phyloP scores from a whole-genome alignment of 371 early-diverging fungal genomes.

The Mucor circinelloides region DNA sequence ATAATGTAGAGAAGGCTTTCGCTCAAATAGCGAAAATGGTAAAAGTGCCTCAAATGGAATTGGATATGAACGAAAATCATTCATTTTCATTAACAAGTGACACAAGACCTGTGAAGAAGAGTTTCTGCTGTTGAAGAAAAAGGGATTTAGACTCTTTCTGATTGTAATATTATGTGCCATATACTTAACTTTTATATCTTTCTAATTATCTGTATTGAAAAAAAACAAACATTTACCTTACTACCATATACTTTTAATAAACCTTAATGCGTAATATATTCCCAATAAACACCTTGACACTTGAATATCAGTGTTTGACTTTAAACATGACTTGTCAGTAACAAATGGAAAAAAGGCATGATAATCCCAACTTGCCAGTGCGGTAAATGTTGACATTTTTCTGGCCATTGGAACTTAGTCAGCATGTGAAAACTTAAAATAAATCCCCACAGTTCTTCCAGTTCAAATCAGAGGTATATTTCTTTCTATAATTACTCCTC shows the following conservation, averaged over 20 bases:
- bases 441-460: not conserved
- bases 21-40: constrained; percentile 78
- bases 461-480: not conserved
- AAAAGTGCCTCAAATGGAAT: constrained; percentile 57
- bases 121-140: constrained; percentile 19
- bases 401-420: constrained; percentile 4
- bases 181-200: not conserved
- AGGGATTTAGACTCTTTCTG: not conserved
- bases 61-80: constrained; percentile 46
- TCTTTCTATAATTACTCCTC: not conserved
- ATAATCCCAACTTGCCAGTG: too few species aligned
- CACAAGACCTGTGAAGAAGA: constrained; percentile 2
- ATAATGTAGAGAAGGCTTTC: constrained; percentile 92
- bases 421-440: constrained; percentile 11
- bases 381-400: not conserved
- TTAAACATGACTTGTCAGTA: not conserved
- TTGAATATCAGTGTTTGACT: not conserved
- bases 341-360: not conserved
- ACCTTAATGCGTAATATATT: not conserved
- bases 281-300: not conserved
- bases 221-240: not conserved
- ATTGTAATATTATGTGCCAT: constrained; percentile 6
- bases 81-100: constrained; percentile 24
- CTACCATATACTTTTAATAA: not conserved
- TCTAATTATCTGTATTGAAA: not conserved